A percentile compares a stretch with the other conserved stretches of the same genome.
Evolutionary conservation across 2,329 filamentous ascomycete species (phyloP).

Genomic region (Nemania sp.): DNA sequence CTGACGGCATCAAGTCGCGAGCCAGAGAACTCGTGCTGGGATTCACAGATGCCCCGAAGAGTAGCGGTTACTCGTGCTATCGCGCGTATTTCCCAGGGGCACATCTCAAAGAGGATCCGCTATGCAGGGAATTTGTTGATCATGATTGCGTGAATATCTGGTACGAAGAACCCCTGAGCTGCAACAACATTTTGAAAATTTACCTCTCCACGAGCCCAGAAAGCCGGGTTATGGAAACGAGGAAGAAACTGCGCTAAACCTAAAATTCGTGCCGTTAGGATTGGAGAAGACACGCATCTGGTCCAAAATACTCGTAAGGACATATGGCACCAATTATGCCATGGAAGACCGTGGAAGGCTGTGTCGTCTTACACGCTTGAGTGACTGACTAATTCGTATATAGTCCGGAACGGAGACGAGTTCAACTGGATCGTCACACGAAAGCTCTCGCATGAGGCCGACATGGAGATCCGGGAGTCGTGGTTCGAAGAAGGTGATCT

Average conservation of each 20-base stretch:
- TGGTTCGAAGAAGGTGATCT: constrained; percentile 55
- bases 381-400: not conserved
- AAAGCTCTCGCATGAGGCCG: constrained; percentile 47
- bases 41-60: constrained; percentile 56
- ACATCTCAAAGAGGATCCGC: constrained; percentile 42
- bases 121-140: constrained; percentile 47
- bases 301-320: constrained; percentile 47
- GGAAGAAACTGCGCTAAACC: constrained; percentile 7
- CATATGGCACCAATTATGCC: not conserved
- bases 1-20: constrained; percentile 55
- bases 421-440: constrained; percentile 55
- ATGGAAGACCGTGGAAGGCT: not conserved
- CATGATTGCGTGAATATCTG: constrained; percentile 52
- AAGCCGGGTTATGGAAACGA: not conserved
- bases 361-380: not conserved
- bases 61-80: constrained; percentile 58
- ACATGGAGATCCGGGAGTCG: constrained; percentile 51
- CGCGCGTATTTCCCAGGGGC: constrained; percentile 50
- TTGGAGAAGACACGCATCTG: constrained; percentile 49
- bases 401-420: constrained; percentile 46
- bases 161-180: constrained; percentile 22
- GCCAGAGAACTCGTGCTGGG: constrained; percentile 56
- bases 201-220: not conserved
- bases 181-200: not conserved
- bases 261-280: constrained; percentile 34